These are phyloP conservation scores for Zygosaccharomyces pseudobailii DNA, from an alignment of 1,139 yeast species.

Conservation along the genomic window DNA sequence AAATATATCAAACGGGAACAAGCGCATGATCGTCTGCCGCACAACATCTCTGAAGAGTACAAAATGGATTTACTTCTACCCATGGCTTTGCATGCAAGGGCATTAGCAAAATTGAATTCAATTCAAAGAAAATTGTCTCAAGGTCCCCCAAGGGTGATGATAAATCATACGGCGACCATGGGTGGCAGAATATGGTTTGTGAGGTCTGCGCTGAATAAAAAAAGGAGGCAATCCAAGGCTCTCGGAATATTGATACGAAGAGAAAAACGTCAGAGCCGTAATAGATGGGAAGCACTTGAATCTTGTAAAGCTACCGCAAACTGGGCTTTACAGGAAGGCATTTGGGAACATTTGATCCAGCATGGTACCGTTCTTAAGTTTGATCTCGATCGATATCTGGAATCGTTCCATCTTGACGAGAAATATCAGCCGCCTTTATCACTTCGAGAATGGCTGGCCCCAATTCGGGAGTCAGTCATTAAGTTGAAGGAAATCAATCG, in stretches of 20 bases:
- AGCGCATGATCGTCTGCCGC: slow-evolving; percentile 15
- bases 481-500: slow-evolving; percentile 10
- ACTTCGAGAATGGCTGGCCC: slow-evolving; percentile 22
- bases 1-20: slow-evolving; percentile 19
- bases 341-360: slow-evolving; percentile 28
- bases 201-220: slow-evolving; percentile 28
- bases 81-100: slow-evolving; percentile 26
- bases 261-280: slow-evolving; percentile 22
- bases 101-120: slow-evolving; percentile 15
- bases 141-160: slow-evolving; percentile 25
- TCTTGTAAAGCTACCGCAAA: slow-evolving; percentile 14
- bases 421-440: neutral
- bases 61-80: slow-evolving; percentile 23
- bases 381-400: slow-evolving; percentile 6
- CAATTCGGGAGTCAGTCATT: slow-evolving; percentile 14
- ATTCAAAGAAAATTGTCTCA: slow-evolving; percentile 19
- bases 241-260: slow-evolving; percentile 21
- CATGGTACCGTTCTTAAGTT: slow-evolving; percentile 6
- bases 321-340: slow-evolving; percentile 33
- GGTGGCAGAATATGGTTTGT: slow-evolving; percentile 30
- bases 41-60: slow-evolving; percentile 15
- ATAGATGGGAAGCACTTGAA: slow-evolving; percentile 17
- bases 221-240: slow-evolving; percentile 23
- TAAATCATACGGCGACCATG: slow-evolving; percentile 27
- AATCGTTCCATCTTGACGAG: neutral